A percentile compares a stretch with the other conserved stretches of the same genome.
Evolutionary conservation across 2,329 filamentous ascomycete species (phyloP).

Genomic region (Ilyonectria destructans): DNA sequence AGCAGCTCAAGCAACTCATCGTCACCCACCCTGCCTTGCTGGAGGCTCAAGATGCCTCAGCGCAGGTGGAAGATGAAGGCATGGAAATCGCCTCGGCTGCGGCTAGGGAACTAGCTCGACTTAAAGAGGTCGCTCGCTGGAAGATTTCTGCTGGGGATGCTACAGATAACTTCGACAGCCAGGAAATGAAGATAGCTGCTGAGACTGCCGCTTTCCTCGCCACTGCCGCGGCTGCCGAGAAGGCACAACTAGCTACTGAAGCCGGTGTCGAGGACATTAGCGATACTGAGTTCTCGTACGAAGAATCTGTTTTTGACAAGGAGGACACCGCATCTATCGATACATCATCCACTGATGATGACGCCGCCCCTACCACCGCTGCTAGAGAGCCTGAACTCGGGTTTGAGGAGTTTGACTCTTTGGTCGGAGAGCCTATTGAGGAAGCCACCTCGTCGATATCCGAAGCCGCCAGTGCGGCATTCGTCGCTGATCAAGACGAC

Average conservation of each 20-base stretch:
- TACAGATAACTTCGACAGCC: constrained; percentile 84
- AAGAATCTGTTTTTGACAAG: constrained; percentile 48
- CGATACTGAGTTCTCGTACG: constrained; percentile 49
- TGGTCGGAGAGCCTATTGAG: constrained; percentile 36
- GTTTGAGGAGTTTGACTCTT: constrained; percentile 43
- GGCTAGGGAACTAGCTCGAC: constrained; percentile 82
- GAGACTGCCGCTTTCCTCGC: constrained; percentile 52
- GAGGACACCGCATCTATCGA: constrained; percentile 37
- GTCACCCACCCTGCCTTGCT: constrained; percentile 80
- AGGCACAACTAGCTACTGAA: constrained; percentile 45
- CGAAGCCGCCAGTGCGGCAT: constrained; percentile 25
- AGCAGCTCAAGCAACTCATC: constrained; percentile 84
- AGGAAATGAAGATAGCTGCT: constrained; percentile 72
- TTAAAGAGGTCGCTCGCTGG: constrained; percentile 89
- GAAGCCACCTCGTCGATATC: constrained; percentile 34
- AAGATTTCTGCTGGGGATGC: constrained; percentile 85
- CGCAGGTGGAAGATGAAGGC: constrained; percentile 81
- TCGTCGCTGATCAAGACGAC: constrained; percentile 26
- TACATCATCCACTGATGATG: constrained; percentile 31
- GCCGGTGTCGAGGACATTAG: constrained; percentile 40
- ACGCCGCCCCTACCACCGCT: constrained; percentile 28
- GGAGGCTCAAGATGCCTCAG: constrained; percentile 77
- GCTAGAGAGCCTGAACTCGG: constrained; percentile 36
- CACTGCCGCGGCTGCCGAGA: constrained; percentile 43
- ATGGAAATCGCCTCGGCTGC: constrained; percentile 86